These are phyloP conservation scores for Clarireedia monteithiana DNA, from an alignment of 2,329 filamentous ascomycete species.

Conservation along the genomic window DNA sequence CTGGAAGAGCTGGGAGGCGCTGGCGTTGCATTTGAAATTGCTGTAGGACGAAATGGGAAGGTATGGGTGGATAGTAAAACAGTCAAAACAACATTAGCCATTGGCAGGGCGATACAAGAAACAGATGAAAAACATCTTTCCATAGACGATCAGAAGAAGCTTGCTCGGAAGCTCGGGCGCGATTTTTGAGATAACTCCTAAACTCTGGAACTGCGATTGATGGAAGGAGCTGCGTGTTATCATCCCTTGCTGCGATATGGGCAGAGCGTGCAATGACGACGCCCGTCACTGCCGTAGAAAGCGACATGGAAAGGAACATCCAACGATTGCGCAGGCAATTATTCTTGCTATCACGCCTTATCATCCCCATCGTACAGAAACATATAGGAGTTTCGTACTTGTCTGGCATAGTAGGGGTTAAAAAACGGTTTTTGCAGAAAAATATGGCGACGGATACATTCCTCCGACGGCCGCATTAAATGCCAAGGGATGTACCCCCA, in stretches of 20 bases:
- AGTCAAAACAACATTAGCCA: constrained; percentile 62
- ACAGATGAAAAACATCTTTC: constrained; percentile 63
- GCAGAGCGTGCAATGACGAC: too few relatives aligned
- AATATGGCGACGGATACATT: background rate
- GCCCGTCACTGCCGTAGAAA: too few relatives aligned
- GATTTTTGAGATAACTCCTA: constrained; percentile 14
- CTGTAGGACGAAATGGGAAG: constrained; percentile 84
- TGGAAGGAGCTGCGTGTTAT: background rate
- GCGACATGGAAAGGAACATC: too few relatives aligned
- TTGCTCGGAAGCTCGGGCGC: constrained; percentile 51
- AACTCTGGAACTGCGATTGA: background rate
- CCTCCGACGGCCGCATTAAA: background rate
- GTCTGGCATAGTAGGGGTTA: background rate
- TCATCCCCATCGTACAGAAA: too few relatives aligned
- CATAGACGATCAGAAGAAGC: constrained; percentile 60
- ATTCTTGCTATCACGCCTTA: too few relatives aligned
- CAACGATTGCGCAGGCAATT: too few relatives aligned
- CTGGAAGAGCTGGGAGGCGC: constrained; percentile 70
- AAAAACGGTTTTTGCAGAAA: background rate
- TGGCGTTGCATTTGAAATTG: constrained; percentile 85
- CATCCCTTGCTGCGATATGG: background rate
- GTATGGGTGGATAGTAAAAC: constrained; percentile 84
- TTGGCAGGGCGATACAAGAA: constrained; percentile 70
- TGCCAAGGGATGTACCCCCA: background rate
- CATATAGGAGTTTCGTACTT: background rate